phyloP scores from a whole-genome alignment of 2,329 filamentous ascomycete genomes.

The Trichoderma afroharzianum region DNA sequence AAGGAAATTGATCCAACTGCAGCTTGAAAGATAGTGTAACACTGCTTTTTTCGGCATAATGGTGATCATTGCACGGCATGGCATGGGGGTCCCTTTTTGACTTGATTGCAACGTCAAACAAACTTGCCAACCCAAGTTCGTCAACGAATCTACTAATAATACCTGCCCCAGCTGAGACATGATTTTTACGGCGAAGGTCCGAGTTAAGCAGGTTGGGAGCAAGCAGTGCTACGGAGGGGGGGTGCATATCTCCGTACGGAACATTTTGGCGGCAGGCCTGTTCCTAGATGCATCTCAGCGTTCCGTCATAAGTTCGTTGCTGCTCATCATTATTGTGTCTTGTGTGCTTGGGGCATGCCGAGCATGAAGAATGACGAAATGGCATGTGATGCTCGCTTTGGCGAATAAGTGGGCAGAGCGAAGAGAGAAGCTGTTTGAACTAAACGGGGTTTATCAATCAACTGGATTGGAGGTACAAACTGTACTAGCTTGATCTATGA shows the following conservation, averaged over 20 bases:
- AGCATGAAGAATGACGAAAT: not conserved
- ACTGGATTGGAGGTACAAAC: not conserved
- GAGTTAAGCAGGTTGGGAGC: not conserved
- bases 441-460: not conserved
- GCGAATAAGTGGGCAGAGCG: not conserved
- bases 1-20: not conserved
- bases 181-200: not conserved
- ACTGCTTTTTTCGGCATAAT: not conserved
- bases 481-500: not conserved
- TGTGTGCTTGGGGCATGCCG: not conserved
- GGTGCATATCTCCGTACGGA: constrained; percentile 8
- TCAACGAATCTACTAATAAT: not conserved
- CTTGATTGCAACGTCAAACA: not conserved
- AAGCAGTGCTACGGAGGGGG: not conserved
- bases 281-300: constrained; percentile 14
- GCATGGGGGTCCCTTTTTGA: not conserved
- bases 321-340: constrained; percentile 1
- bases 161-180: not conserved
- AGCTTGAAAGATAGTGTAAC: not conserved
- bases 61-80: not conserved
- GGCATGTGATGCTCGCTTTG: constrained; percentile 19
- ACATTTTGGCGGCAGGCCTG: not conserved
- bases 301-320: constrained; percentile 7
- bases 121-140: not conserved
- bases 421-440: not conserved